Evolutionary conservation across 306 rosid genomes (phyloP).

Genomic region (Sindora glabra): DNA sequence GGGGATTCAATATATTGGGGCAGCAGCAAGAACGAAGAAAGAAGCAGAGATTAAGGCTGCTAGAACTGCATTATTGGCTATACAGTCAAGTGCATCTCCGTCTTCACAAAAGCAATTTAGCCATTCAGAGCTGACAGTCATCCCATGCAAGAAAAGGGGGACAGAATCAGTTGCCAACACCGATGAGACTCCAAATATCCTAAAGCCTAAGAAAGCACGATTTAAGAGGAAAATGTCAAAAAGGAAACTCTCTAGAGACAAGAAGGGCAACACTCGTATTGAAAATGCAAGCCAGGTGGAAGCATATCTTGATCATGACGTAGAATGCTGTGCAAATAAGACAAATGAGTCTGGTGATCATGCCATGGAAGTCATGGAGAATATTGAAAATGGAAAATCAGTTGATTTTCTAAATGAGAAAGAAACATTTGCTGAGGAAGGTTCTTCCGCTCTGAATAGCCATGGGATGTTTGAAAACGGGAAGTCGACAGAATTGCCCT

Average conservation of each 20-base stretch:
- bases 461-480: slow-evolving; percentile 16
- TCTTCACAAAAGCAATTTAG: slow-evolving; percentile 31
- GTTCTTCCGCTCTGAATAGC: not conserved
- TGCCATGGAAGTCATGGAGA: slow-evolving; percentile 15
- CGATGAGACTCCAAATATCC: slow-evolving; percentile 29
- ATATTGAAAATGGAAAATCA: slow-evolving; percentile 10
- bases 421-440: slow-evolving; percentile 21
- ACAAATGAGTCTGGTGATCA: slow-evolving; percentile 7
- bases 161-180: slow-evolving; percentile 14
- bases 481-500: slow-evolving; percentile 14
- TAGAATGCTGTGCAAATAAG: slow-evolving; percentile 1
- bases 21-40: slow-evolving; percentile 72
- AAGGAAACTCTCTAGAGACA: slow-evolving; percentile 22
- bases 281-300: not conserved
- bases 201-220: slow-evolving; percentile 48
- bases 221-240: slow-evolving; percentile 38
- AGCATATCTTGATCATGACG: slow-evolving; percentile 4
- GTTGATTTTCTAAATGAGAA: slow-evolving; percentile 17
- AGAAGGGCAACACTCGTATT: slow-evolving; percentile 9
- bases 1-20: slow-evolving; percentile 79
- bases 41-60: slow-evolving; percentile 98
- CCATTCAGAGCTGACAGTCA: slow-evolving; percentile 53
- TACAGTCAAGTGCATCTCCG: slow-evolving; percentile 46
- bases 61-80: slow-evolving; percentile 87
- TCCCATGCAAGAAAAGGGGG: slow-evolving; percentile 56